Conservation (phyloP, 805 yeast genomes). For the Cyberlindnera sargentensis region DNA sequence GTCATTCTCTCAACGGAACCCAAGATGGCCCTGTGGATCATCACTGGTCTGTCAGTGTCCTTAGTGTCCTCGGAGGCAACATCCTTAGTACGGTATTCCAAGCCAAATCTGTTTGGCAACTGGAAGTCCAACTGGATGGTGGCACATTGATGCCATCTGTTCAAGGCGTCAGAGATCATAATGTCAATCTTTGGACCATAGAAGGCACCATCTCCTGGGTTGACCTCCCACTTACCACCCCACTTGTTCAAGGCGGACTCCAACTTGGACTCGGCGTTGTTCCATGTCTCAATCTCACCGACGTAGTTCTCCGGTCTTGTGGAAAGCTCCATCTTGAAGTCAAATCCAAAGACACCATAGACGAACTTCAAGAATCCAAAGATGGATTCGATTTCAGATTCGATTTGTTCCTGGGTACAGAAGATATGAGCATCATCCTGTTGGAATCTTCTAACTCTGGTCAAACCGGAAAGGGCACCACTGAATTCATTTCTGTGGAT, state of each 20-base stretch:
- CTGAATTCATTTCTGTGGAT: conserved; percentile 94
- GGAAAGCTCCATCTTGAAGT: conserved; percentile 93
- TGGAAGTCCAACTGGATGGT: conserved; percentile 99
- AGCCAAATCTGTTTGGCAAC: conserved; percentile 87
- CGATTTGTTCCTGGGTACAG: conserved; percentile 91
- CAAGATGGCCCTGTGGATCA: conserved; percentile 98
- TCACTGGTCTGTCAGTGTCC: conserved; percentile 81
- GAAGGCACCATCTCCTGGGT: conserved; percentile 97
- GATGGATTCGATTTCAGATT: conserved; percentile 71
- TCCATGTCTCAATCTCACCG: conserved; percentile 93
- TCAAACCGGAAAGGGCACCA: conserved; percentile 91
- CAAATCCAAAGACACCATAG: conserved; percentile 90
- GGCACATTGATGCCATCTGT: conserved; percentile 98
- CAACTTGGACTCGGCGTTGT: conserved; percentile 79
- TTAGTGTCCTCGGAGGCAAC: conserved; percentile 36
- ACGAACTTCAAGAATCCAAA: conserved; percentile 81
- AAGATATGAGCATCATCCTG: conserved; percentile 99
- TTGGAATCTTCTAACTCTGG: conserved; percentile 98
- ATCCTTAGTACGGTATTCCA: conserved; percentile 74
- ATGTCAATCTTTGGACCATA: conserved; percentile 96
- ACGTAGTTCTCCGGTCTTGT: conserved; percentile 96
- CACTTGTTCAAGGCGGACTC: conserved; percentile 76
- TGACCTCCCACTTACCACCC: conserved; percentile 90
- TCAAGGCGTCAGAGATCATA: conserved; percentile 87
- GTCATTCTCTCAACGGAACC: conserved; percentile 99